Percentiles rank a stretch among this genome's conserved stretches.
These are phyloP conservation scores for Aspergillus fumigatiaffinis DNA, from an alignment of 2,329 filamentous ascomycete species.

Conservation along the genomic window DNA sequence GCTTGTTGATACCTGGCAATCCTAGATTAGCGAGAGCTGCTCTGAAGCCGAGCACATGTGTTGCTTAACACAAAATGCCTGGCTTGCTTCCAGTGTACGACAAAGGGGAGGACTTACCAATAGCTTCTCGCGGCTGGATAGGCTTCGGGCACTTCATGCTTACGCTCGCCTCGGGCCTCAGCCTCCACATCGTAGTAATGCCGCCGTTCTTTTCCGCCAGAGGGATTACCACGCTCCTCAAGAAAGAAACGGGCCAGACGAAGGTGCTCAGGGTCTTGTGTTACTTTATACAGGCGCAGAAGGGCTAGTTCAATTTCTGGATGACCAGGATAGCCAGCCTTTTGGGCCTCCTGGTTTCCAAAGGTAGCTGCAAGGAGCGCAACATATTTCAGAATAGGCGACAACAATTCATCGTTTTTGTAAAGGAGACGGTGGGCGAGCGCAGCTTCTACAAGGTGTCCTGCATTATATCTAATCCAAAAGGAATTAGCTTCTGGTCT, in stretches of 20 bases:
- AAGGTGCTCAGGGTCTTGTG: conserved; percentile 36
- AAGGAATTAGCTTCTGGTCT: neutral
- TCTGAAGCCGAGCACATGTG: neutral
- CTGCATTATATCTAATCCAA: conserved; percentile 52
- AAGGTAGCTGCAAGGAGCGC: conserved; percentile 50
- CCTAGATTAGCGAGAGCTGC: neutral
- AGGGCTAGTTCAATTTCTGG: conserved; percentile 53
- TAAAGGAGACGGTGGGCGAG: conserved; percentile 54
- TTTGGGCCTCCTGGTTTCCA: conserved; percentile 48
- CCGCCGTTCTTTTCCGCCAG: conserved; percentile 38
- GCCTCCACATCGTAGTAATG: conserved; percentile 56
- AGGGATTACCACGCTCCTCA: conserved; percentile 53
- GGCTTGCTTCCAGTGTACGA: neutral
- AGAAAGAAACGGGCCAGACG: conserved; percentile 56
- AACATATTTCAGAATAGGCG: conserved; percentile 54
- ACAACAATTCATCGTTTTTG: conserved; percentile 49
- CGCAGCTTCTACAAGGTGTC: conserved; percentile 60
- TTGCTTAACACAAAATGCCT: neutral
- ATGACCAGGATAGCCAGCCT: conserved; percentile 59
- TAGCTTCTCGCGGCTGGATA: conserved; percentile 43
- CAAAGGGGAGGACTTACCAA: conserved; percentile 24
- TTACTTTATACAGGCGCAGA: conserved; percentile 43
- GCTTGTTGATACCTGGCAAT: conserved; percentile 50
- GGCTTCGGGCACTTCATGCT: conserved; percentile 46
- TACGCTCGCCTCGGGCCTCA: conserved; percentile 39